A percentile compares a stretch with the other conserved stretches of the same genome.
Conservation (phyloP, 75 land plant genomes). For the Selaginella moellendorffii region DNA sequence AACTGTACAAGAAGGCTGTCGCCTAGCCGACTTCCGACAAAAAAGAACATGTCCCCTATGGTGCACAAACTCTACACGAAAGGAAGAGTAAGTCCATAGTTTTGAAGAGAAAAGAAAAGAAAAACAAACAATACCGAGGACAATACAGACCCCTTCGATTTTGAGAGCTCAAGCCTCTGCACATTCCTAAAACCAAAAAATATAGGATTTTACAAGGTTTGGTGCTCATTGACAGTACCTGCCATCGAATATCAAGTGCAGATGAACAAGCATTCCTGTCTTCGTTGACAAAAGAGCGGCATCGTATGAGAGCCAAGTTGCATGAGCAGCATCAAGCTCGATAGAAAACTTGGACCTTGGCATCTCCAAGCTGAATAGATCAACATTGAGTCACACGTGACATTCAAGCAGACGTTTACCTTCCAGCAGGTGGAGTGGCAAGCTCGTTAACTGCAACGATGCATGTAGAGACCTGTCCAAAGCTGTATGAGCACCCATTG, state of each 20-base stretch:
- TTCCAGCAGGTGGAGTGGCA: conserved; percentile 35
- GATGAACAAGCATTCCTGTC: conserved; percentile 68
- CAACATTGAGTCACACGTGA: not conserved
- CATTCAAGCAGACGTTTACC: conserved; percentile 22
- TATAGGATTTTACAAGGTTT: not conserved
- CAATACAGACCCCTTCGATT: conserved; percentile 79
- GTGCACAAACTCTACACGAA: conserved; percentile 49
- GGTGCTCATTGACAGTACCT: conserved; percentile 27
- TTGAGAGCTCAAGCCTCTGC: conserved; percentile 78
- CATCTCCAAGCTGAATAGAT: conserved; percentile 61
- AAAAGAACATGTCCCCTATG: conserved; percentile 78
- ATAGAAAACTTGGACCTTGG: conserved; percentile 61
- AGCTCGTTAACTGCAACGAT: conserved; percentile 56
- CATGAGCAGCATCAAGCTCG: conserved; percentile 93
- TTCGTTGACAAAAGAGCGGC: conserved; percentile 86
- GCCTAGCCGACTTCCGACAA: conserved; percentile 87
- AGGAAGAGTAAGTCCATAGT: not conserved
- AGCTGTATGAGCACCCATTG: not conserved
- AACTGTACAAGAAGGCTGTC: conserved; percentile 94
- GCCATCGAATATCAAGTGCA: conserved; percentile 76
- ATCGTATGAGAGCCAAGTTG: conserved; percentile 78
- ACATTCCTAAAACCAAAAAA: conserved; percentile 50
- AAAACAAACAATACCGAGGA: conserved; percentile 44
- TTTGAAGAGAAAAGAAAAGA: not conserved
- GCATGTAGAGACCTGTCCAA: conserved; percentile 65